A percentile compares a stretch with the other conserved stretches of the same genome.
Evolutionary conservation across 306 rosid species (phyloP).

Genomic region (Urtica urens): DNA sequence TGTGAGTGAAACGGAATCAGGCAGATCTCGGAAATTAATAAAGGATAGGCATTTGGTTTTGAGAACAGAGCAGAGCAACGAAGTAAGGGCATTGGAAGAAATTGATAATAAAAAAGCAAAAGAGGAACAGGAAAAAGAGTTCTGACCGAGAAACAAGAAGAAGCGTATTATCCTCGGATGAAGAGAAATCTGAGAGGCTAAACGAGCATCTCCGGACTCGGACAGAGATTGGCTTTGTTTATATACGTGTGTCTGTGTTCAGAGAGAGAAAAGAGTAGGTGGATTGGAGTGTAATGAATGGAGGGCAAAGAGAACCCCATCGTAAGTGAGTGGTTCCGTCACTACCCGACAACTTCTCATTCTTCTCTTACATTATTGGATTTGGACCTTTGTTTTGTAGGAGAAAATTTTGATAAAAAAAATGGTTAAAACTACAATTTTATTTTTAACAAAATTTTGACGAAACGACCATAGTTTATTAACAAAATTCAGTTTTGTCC

Average conservation of each 20-base stretch:
- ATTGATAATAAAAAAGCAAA: constrained; percentile 11
- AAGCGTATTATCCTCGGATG: neutral
- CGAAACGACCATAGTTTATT: no score
- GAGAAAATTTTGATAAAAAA: no score
- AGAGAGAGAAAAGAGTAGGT: constrained; percentile 25
- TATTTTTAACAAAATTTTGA: no score
- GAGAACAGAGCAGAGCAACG: no score
- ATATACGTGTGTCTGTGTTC: neutral
- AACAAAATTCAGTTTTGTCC: no score
- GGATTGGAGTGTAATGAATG: constrained; percentile 13
- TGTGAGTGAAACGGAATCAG: neutral
- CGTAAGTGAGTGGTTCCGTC: constrained; percentile 47
- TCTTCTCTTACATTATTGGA: no score
- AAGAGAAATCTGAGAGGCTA: constrained; percentile 30
- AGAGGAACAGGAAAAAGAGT: constrained; percentile 7
- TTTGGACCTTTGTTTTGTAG: no score
- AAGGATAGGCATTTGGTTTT: no score
- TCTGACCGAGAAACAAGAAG: constrained; percentile 22
- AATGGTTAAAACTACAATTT: no score
- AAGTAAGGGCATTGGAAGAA: no score
- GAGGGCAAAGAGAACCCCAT: constrained; percentile 29
- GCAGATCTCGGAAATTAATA: constrained; percentile 20
- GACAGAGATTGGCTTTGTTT: constrained; percentile 14
- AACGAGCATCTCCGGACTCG: constrained; percentile 14
- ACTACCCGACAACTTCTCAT: constrained; percentile 15